Evolutionary conservation across 2,329 filamentous ascomycete species (phyloP).

Genomic region (Alternaria angustiovoidea): DNA sequence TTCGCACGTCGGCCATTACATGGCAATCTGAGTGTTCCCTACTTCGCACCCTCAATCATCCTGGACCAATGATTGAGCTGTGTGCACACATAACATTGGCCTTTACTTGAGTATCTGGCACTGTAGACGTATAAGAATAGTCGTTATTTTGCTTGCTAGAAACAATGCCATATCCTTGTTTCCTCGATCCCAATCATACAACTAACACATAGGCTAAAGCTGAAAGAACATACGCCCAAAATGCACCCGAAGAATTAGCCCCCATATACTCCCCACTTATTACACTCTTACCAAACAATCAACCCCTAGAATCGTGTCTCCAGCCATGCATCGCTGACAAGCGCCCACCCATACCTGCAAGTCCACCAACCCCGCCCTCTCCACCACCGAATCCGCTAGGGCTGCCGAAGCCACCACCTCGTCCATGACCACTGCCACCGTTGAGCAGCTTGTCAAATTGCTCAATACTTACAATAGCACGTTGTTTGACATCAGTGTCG

Average conservation of each 20-base stretch:
- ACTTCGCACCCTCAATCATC: not conserved
- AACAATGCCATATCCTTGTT: not conserved
- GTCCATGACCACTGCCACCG: not conserved
- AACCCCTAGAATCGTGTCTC: conserved; percentile 26
- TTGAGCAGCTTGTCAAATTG: conserved; percentile 55
- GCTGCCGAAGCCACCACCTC: conserved; percentile 17
- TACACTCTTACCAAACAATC: not conserved
- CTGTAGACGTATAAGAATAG: not conserved
- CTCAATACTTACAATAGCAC: conserved; percentile 80
- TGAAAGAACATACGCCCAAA: not conserved
- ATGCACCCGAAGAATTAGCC: not conserved
- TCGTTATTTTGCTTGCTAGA: not conserved
- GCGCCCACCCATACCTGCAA: conserved; percentile 14
- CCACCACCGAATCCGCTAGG: conserved; percentile 19
- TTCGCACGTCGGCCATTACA: not conserved
- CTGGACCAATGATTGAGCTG: not conserved
- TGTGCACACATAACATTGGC: not conserved
- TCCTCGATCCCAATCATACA: not conserved
- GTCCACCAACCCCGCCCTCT: conserved; percentile 12
- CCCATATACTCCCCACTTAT: not conserved
- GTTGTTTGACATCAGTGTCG: conserved; percentile 83
- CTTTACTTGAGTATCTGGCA: not conserved
- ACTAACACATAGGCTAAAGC: not conserved
- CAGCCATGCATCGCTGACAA: conserved; percentile 27
- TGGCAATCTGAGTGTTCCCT: not conserved